Evolutionary conservation across 2,329 filamentous ascomycete species (phyloP).

Genomic region (Fusarium devonianum): DNA sequence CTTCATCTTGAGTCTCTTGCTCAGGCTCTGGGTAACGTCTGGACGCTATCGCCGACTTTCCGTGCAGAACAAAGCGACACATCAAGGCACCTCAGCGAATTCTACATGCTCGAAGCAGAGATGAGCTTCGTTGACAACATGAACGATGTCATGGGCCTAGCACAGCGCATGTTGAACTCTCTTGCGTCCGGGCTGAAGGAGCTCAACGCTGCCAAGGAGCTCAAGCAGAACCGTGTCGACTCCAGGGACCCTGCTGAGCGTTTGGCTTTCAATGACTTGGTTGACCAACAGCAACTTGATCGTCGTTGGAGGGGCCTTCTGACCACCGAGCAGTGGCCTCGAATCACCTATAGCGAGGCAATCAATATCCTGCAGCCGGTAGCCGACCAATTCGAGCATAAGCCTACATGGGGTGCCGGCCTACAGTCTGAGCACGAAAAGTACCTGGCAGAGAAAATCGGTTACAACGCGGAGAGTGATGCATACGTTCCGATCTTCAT

Average conservation of each 20-base stretch:
- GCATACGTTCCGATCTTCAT: conserved; percentile 79
- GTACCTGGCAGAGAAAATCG: conserved; percentile 76
- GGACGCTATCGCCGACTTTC: conserved; percentile 93
- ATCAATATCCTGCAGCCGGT: conserved; percentile 72
- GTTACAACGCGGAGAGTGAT: conserved; percentile 55
- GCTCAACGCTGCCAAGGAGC: conserved; percentile 55
- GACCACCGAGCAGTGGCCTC: conserved; percentile 67
- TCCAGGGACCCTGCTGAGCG: conserved; percentile 51
- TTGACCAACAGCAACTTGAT: conserved; percentile 58
- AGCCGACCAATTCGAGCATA: conserved; percentile 68
- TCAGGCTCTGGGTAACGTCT: conserved; percentile 87
- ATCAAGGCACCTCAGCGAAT: conserved; percentile 91
- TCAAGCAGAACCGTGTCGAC: conserved; percentile 48
- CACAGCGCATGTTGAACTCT: conserved; percentile 77
- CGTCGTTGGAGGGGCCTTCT: conserved; percentile 77
- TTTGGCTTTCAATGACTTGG: conserved; percentile 53
- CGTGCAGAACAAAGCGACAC: conserved; percentile 94
- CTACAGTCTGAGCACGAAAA: conserved; percentile 93
- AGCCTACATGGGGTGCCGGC: conserved; percentile 74
- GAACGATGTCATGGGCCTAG: conserved; percentile 75
- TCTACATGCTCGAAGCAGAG: conserved; percentile 98
- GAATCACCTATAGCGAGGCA: conserved; percentile 83
- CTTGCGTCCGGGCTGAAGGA: conserved; percentile 50
- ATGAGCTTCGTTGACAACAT: conserved; percentile 78
- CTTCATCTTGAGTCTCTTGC: conserved; percentile 92